A percentile compares a stretch with the other conserved stretches of the same genome.
phyloP scores from a whole-genome alignment of 495 filamentous ascomycete species.

The Penicillium longicatenatum region DNA sequence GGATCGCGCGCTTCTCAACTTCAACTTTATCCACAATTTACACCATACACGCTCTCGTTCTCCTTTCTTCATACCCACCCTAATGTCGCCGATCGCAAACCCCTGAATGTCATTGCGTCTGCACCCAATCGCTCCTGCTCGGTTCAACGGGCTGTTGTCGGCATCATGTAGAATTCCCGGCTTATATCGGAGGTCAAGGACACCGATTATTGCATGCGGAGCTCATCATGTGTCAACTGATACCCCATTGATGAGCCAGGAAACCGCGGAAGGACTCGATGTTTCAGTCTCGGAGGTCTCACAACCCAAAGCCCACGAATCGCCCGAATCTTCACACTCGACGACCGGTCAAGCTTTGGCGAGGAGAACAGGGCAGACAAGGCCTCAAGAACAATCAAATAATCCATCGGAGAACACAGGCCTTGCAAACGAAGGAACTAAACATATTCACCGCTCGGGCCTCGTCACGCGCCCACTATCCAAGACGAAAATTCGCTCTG shows the following conservation, averaged over 20 bases:
- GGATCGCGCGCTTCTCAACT: constrained; percentile 7
- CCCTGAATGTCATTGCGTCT: constrained; percentile 47
- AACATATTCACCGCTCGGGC: neutral
- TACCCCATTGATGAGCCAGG: neutral
- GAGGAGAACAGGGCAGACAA: neutral
- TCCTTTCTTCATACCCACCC: constrained; percentile 3
- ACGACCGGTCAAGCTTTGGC: neutral
- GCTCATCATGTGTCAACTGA: constrained; percentile 21
- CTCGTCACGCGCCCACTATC: constrained; percentile 6
- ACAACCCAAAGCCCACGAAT: neutral
- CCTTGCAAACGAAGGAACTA: neutral
- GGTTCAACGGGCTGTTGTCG: constrained; percentile 36
- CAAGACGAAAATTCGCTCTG: constrained; percentile 11
- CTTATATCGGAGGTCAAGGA: constrained; percentile 24
- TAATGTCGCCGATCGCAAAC: constrained; percentile 26
- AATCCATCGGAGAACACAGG: neutral
- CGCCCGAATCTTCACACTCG: neutral
- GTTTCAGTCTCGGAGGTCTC: neutral
- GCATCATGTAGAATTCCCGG: constrained; percentile 24
- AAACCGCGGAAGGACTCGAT: neutral
- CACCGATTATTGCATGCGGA: constrained; percentile 14
- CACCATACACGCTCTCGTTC: neutral
- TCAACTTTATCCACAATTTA: constrained; percentile 4
- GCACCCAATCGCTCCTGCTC: constrained; percentile 30
- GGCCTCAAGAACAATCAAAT: neutral